Evolutionary conservation across 805 yeast genomes (phyloP).

Genomic region (Pichia ethanolica): DNA sequence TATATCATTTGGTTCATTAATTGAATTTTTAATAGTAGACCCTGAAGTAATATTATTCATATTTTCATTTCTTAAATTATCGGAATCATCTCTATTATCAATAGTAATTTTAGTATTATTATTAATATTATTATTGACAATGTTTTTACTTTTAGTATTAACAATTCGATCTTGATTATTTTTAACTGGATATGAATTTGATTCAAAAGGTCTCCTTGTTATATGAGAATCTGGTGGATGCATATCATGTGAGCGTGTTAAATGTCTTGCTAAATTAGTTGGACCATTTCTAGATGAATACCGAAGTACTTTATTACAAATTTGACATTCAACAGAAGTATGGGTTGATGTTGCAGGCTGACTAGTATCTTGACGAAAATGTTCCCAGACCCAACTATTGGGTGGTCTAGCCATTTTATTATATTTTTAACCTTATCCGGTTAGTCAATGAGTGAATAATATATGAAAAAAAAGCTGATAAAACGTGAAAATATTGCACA

Average conservation of each 20-base stretch:
- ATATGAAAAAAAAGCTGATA: background rate
- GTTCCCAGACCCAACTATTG: conserved; percentile 31
- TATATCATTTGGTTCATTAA: no score
- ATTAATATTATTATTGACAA: background rate
- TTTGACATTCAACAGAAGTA: conserved; percentile 22
- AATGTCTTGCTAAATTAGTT: conserved; percentile 28
- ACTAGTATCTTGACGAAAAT: conserved; percentile 22
- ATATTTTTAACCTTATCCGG: background rate
- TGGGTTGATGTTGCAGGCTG: conserved; percentile 15
- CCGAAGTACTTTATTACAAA: conserved; percentile 23
- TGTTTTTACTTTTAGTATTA: background rate
- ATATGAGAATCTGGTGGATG: conserved; percentile 21
- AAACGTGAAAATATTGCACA: no score
- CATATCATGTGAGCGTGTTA: conserved; percentile 23
- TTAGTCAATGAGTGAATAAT: background rate
- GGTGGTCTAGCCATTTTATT: conserved; percentile 29
- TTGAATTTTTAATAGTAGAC: no score
- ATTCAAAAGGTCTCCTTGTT: conserved; percentile 23
- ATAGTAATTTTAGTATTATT: no score
- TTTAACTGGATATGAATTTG: background rate
- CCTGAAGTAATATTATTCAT: no score
- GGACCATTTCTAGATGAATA: conserved; percentile 31
- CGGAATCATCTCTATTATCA: no score
- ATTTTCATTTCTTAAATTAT: no score
- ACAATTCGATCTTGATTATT: background rate